Conservation (phyloP, 192 early-diverging fungal genomes). For the Pilobolus umbonatus region DNA sequence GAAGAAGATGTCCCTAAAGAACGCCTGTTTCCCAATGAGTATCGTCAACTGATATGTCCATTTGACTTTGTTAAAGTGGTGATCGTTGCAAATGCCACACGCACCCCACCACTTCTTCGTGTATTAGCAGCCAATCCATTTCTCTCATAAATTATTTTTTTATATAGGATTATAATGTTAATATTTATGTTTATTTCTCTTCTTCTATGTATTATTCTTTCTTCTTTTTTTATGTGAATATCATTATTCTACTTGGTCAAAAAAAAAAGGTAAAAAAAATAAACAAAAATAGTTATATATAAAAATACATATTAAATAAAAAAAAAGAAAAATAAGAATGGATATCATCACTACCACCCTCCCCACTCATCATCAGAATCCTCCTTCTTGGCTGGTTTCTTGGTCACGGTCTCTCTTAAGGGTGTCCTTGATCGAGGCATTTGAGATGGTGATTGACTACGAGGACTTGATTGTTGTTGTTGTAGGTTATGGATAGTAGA, state of each 20-base stretch:
- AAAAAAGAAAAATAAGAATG: neutral
- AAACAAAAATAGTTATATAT: neutral
- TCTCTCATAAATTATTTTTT: conserved; percentile 3
- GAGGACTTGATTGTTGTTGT: conserved; percentile 17
- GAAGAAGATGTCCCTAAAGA: conserved; percentile 16
- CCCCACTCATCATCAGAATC: conserved; percentile 38
- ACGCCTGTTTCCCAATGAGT: conserved; percentile 16
- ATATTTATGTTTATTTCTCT: neutral
- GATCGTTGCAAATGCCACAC: conserved; percentile 37
- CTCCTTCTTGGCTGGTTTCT: conserved; percentile 17
- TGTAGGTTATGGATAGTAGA: conserved; percentile 28
- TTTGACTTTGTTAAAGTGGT: conserved; percentile 42
- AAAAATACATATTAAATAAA: neutral
- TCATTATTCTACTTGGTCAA: conserved; percentile 4
- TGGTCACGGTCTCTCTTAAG: conserved; percentile 14
- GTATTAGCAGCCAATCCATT: conserved; percentile 47
- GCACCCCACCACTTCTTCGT: conserved; percentile 45
- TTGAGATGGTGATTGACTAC: conserved; percentile 22
- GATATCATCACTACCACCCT: conserved; percentile 24
- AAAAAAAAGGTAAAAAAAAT: neutral
- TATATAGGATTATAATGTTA: neutral
- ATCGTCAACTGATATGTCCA: conserved; percentile 27
- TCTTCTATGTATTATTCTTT: neutral
- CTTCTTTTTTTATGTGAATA: neutral
- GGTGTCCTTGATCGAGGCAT: conserved; percentile 26